These are phyloP conservation scores for Misopates orontium DNA, from an alignment of 257 asterid genomes.

Conservation along the genomic window DNA sequence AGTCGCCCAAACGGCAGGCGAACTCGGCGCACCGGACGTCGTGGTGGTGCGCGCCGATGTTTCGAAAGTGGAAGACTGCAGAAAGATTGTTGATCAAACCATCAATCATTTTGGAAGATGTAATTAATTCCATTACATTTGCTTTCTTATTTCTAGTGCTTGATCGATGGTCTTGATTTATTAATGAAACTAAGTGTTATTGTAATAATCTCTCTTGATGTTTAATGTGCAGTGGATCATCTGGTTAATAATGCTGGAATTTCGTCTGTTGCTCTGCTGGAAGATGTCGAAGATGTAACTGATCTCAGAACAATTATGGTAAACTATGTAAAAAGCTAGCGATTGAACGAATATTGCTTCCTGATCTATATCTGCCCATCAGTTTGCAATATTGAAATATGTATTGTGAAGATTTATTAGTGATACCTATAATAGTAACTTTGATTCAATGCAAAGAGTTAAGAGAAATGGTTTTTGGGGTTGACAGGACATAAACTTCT, in stretches of 20 bases:
- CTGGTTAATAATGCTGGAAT: slow-evolving; percentile 60
- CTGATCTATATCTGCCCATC: too few relatives aligned
- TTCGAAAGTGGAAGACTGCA: slow-evolving; percentile 49
- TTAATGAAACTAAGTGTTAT: too few relatives aligned
- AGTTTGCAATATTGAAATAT: too few relatives aligned
- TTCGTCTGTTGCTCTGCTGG: slow-evolving; percentile 37
- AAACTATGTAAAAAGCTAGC: not conserved
- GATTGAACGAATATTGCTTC: not conserved
- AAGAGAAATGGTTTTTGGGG: too few relatives aligned
- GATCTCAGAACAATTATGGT: slow-evolving; percentile 47
- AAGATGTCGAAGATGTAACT: slow-evolving; percentile 48
- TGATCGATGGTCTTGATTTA: too few relatives aligned
- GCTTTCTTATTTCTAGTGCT: too few relatives aligned
- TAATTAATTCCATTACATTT: not conserved
- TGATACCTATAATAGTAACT: too few relatives aligned
- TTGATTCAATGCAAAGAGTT: too few relatives aligned
- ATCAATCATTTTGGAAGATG: slow-evolving; percentile 57
- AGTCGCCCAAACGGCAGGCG: slow-evolving; percentile 50
- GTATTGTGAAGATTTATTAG: too few relatives aligned
- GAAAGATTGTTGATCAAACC: slow-evolving; percentile 46
- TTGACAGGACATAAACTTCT: slow-evolving; percentile 66
- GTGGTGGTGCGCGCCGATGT: slow-evolving; percentile 47
- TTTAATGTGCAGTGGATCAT: slow-evolving; percentile 56
- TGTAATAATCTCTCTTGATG: too few relatives aligned
- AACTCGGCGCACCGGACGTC: slow-evolving; percentile 52